Evolutionary conservation across 495 filamentous ascomycete species (phyloP), one percentile per base, ranked within the genome.

Genomic region (Xylaria nigripes): DNA sequence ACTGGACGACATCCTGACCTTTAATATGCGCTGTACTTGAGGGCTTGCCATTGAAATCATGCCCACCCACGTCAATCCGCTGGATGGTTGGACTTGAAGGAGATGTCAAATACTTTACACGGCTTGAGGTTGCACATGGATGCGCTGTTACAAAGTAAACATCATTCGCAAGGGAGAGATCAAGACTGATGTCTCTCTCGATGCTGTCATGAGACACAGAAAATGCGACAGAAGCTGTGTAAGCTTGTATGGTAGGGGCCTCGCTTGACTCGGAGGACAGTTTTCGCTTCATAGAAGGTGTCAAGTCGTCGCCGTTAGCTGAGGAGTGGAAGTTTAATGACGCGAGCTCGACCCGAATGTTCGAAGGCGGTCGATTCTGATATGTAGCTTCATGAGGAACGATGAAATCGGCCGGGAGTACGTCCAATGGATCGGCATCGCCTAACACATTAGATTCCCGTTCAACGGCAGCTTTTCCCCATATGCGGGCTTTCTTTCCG

Each of bases 121-220:
- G 75, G 7, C 68, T 70, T 1, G 83, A 82, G 6, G 80, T 76
- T 4, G 77, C 76, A 44, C 84, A 87, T 44, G 81, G 81, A 50
- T 85, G 80, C 0, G 80, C 79, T 7, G 84, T 83, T 41, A 86
- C 72, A 61, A 86, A 86, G 57, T 78, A 76, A 40, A 85, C 77
- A 56, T 86, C 82, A 58, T 85, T 77, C n/a, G 63, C 64, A 47
- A 87, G 62, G 3, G 73, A 60, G 41, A 80, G 76, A 6, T 71
- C 70, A 36, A 76, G 57, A 16, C 73, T 62, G 34, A 63, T 71
- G 30, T 64, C 69, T 16, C 70, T 62, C 0, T 60, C 63, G 18
- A 66, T 61, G 3, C 65, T 65, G n/a, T 65, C 57, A 34, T 70
- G 58, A 22, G 66, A 72, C 0, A 84, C 60, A 1, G 66, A 63